Conservation (phyloP, 208 protist species). For the Zelonia costaricensis region DNA sequence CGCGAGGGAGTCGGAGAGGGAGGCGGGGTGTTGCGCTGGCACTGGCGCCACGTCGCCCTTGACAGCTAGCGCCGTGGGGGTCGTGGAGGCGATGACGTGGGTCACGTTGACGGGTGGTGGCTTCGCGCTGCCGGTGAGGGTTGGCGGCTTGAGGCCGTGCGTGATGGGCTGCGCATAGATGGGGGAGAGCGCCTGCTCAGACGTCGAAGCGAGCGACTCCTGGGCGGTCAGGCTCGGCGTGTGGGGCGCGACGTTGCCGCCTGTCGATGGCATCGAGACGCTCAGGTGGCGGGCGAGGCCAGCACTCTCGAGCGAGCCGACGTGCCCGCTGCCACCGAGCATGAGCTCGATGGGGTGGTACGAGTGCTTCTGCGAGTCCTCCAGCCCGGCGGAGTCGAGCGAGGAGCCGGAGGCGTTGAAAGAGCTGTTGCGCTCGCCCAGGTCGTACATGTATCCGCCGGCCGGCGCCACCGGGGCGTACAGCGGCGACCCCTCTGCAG, state of each 20-base stretch:
- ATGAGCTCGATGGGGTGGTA: conserved; percentile 17
- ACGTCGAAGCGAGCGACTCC: not conserved
- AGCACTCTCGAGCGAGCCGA: conserved; percentile 5
- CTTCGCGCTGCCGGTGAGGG: no score
- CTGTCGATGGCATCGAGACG: not conserved
- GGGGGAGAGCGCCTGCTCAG: not conserved
- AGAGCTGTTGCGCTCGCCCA: conserved; percentile 1
- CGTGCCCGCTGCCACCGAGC: not conserved
- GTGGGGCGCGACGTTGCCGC: not conserved
- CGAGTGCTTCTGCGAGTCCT: conserved; percentile 19
- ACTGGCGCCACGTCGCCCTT: not conserved
- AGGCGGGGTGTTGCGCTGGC: no score
- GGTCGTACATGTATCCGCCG: conserved; percentile 10
- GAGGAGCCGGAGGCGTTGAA: conserved; percentile 3
- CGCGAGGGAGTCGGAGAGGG: conserved; percentile 11
- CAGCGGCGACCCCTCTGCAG: not conserved
- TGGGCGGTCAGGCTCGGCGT: not conserved
- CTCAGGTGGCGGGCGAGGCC: not conserved
- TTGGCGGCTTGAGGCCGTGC: conserved; percentile 1
- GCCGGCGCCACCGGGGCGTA: not conserved
- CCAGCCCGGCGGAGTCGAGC: conserved; percentile 10
- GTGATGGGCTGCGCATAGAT: conserved; percentile 8
- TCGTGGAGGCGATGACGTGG: no score
- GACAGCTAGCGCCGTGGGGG: no score
- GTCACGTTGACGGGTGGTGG: no score